Conservation (phyloP, 306 rosid species). For the Dryas drummondii region DNA sequence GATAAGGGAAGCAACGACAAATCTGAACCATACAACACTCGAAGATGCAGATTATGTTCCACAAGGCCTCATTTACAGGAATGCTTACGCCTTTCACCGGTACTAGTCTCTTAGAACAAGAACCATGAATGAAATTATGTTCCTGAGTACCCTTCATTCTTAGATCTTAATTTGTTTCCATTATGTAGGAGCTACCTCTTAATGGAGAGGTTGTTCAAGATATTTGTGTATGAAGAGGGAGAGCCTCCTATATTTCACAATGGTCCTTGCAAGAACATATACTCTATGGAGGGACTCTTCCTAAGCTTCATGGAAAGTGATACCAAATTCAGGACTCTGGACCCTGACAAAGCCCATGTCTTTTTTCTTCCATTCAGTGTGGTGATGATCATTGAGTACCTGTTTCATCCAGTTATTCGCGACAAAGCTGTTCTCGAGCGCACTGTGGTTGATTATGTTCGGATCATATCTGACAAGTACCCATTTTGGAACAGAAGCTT, state of each 20-base stretch:
- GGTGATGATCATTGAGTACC: constrained; percentile 49
- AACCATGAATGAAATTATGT: background rate
- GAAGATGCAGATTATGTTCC: constrained; percentile 43
- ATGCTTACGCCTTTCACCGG: constrained; percentile 50
- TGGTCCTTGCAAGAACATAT: constrained; percentile 65
- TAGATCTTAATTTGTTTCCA: background rate
- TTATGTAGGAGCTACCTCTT: constrained; percentile 47
- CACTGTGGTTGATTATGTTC: constrained; percentile 58
- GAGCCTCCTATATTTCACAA: constrained; percentile 63
- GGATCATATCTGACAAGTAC: constrained; percentile 45
- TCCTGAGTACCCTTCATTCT: too few species aligned
- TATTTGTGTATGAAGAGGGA: constrained; percentile 58
- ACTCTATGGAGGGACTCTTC: constrained; percentile 66
- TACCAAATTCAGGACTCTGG: constrained; percentile 36
- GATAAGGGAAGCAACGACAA: constrained; percentile 43
- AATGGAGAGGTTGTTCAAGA: constrained; percentile 56
- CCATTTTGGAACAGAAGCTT: constrained; percentile 58
- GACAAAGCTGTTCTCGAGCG: constrained; percentile 58
- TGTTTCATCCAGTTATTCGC: constrained; percentile 52
- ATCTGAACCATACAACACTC: constrained; percentile 14
- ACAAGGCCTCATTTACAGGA: constrained; percentile 45
- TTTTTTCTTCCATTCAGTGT: constrained; percentile 68
- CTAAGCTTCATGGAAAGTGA: constrained; percentile 48
- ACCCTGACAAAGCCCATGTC: constrained; percentile 56
- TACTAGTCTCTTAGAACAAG: background rate